These are phyloP conservation scores for Rhodotorula paludigena DNA, from an alignment of 768 basidiomycete genomes.

Conservation along the genomic window DNA sequence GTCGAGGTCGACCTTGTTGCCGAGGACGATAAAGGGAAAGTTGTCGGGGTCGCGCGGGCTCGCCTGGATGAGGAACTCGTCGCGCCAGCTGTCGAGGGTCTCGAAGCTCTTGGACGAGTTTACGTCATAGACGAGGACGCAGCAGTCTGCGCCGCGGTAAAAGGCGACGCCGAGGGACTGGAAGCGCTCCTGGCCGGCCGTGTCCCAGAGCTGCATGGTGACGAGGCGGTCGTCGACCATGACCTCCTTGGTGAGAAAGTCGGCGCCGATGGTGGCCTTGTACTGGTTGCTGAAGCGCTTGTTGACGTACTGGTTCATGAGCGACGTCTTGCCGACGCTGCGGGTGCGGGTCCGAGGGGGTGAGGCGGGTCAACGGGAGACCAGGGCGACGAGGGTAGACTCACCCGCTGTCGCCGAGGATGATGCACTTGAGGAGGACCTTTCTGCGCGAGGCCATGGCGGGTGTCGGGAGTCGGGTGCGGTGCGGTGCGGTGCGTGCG, in stretches of 20 bases:
- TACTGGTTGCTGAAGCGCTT: slow-evolving; percentile 99
- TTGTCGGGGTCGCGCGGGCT: slow-evolving; percentile 95
- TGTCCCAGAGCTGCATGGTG: slow-evolving; percentile 99
- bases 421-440: slow-evolving; percentile 61
- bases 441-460: slow-evolving; percentile 49
- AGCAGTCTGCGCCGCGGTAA: slow-evolving; percentile 98
- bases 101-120: slow-evolving; percentile 98
- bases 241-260: slow-evolving; percentile 96
- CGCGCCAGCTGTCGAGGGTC: slow-evolving; percentile 97
- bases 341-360: slow-evolving; percentile 12
- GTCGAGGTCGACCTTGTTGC: slow-evolving; percentile 99
- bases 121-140: slow-evolving; percentile 97
- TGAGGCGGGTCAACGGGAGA: slow-evolving; percentile 4
- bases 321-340: slow-evolving; percentile 97
- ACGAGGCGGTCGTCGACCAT: slow-evolving; percentile 97
- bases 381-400: slow-evolving; percentile 4
- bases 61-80: slow-evolving; percentile 85
- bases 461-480: no score
- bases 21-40: slow-evolving; percentile 97
- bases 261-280: slow-evolving; percentile 96
- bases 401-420: slow-evolving; percentile 72
- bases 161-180: slow-evolving; percentile 98
- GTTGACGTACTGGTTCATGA: slow-evolving; percentile 99
- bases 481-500: not conserved
- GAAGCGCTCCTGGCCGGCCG: slow-evolving; percentile 98